These are phyloP conservation scores for Diaporthe citri DNA, from an alignment of 2,329 filamentous ascomycete genomes.

Conservation along the genomic window DNA sequence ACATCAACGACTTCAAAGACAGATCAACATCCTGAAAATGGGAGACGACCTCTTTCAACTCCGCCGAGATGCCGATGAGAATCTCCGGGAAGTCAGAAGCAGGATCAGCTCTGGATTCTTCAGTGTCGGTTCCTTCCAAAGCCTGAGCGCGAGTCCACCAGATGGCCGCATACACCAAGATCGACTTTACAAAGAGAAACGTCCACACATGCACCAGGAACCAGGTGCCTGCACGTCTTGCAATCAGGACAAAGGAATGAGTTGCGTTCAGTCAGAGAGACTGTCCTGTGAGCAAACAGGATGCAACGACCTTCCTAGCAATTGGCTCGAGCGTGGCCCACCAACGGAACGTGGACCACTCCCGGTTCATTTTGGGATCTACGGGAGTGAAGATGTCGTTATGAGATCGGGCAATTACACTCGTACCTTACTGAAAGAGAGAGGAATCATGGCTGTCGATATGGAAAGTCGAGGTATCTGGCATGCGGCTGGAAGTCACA, in stretches of 20 bases:
- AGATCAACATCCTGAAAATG: neutral
- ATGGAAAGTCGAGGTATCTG: neutral
- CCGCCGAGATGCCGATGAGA: neutral
- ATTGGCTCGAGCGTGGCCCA: neutral
- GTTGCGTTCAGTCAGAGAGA: neutral
- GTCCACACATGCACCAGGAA: neutral
- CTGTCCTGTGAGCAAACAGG: neutral
- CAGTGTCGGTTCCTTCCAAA: neutral
- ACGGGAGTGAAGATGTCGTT: neutral
- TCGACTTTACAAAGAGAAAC: neutral
- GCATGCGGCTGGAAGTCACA: neutral
- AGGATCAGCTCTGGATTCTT: neutral
- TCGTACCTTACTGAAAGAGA: neutral
- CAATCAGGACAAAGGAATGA: neutral
- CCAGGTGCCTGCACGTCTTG: neutral
- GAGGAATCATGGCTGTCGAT: neutral
- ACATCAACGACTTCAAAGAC: neutral
- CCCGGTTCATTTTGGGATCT: neutral
- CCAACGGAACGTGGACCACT: neutral
- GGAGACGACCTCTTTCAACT: neutral
- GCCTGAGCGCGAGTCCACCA: neutral
- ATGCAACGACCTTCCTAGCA: neutral
- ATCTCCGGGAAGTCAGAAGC: neutral
- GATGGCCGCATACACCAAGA: neutral
- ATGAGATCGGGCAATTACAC: neutral